Evolutionary conservation across 2,329 filamentous ascomycete species (phyloP), one percentile per base, ranked within the genome.

Genomic region (Xylariaceae sp.): DNA sequence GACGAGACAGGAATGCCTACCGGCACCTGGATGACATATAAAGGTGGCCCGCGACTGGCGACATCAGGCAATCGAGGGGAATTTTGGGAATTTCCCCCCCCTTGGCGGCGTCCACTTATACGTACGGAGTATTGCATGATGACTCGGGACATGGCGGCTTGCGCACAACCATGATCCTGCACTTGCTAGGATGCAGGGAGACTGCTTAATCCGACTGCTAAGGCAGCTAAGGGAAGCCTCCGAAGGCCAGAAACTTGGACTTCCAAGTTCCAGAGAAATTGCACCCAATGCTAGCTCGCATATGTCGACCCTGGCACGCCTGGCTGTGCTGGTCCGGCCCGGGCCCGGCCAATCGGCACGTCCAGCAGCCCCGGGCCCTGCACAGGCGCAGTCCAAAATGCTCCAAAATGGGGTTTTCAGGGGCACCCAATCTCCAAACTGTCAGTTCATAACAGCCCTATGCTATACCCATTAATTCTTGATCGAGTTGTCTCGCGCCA

Each of bases 241-340:
- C 28, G 35, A 25, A 36, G 32, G 14, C 17, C 24, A 23, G 32
- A 41, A 47, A 38, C 45, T 37, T 41, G 38, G 29, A 37, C 34
- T 49, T 50, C 37, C 39, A 46, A 40, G 41, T 40, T 42, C 35
- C 32, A 35, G 38, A 35, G 43, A 50, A 32, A 52, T 53, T 51
- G 38, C 40, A 30, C 19, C 33, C 37, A 42, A 49, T 49, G 46
- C 42, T 40, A 36, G 31, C 32, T 31, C 36, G 36, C 36, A 12
- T 15, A 12, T n/a, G 24, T 12, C 24, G 24, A 26, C n/a, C 7
- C 5, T 11, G 6, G 24, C 24, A 11, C 5, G 15, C n/a, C 24
- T 26, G n/a, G 24, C n/a, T n/a, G n/a, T n/a, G n/a, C n/a, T n/a
- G n/a, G n/a, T n/a, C n/a, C 24, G 15, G 5, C 12, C 5, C 24